phyloP scores from a whole-genome alignment of 2,329 filamentous ascomycete species.

The Alternaria sp. region DNA sequence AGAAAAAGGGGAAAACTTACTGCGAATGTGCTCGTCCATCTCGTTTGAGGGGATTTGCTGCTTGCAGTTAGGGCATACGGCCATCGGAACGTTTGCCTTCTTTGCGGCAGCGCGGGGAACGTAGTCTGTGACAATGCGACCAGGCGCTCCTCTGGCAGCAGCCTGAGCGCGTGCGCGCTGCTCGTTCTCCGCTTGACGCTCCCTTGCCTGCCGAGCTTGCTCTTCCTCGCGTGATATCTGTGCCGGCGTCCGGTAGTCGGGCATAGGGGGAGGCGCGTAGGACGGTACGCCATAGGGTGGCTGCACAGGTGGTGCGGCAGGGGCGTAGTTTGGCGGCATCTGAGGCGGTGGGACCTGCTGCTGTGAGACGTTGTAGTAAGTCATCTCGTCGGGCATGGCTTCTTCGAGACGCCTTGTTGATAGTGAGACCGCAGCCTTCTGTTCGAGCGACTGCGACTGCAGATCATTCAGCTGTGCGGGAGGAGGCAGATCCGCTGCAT shows the following conservation, averaged over 20 bases:
- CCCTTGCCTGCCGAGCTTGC: slow-evolving; percentile 47
- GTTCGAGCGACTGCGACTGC: slow-evolving; percentile 92
- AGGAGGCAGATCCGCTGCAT: slow-evolving; percentile 83
- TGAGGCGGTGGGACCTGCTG: slow-evolving; percentile 41
- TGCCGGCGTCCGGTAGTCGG: slow-evolving; percentile 42
- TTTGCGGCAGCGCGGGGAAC: slow-evolving; percentile 82
- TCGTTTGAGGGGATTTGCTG: slow-evolving; percentile 88
- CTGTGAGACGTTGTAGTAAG: slow-evolving; percentile 48
- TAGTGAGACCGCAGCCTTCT: slow-evolving; percentile 90
- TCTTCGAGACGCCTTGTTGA: slow-evolving; percentile 89
- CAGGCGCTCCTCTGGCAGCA: slow-evolving; percentile 73
- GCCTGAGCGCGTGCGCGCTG: slow-evolving; percentile 79
- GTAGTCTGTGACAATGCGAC: slow-evolving; percentile 90
- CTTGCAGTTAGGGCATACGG: slow-evolving; percentile 90
- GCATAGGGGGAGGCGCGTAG: slow-evolving; percentile 35
- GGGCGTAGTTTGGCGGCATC: slow-evolving; percentile 38
- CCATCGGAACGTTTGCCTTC: slow-evolving; percentile 70
- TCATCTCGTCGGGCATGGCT: slow-evolving; percentile 81
- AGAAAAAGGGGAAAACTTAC: slow-evolving; percentile 55
- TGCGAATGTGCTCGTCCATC: slow-evolving; percentile 91
- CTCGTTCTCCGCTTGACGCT: slow-evolving; percentile 58
- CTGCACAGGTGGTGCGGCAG: slow-evolving; percentile 42
- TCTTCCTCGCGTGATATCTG: slow-evolving; percentile 50
- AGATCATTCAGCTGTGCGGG: slow-evolving; percentile 90
- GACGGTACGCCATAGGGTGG: slow-evolving; percentile 32